A percentile compares a stretch with the other conserved stretches of the same genome.
phyloP scores from a whole-genome alignment of 139 green algal species.

The Chlorella sp. region DNA sequence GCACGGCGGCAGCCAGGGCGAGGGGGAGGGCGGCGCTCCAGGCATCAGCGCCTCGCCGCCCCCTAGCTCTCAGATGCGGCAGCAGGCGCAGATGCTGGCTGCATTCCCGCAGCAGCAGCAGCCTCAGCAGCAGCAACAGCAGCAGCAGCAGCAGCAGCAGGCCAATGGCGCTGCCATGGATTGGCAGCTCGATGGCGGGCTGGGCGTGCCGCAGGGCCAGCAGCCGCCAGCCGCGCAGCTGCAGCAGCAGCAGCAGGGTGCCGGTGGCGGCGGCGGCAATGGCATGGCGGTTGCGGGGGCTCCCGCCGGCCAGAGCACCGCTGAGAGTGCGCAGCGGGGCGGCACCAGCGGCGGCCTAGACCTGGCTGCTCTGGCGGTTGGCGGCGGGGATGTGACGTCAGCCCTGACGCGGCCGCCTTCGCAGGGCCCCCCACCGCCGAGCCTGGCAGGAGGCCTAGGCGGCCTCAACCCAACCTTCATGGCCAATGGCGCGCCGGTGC shows the following conservation, averaged over 20 bases:
- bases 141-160: conserved; percentile 18
- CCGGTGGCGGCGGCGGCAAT: conserved; percentile 2
- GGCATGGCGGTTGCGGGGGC: conserved; percentile 30
- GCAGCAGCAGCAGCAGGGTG: conserved; percentile 41
- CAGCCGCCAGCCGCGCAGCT: conserved; percentile 30
- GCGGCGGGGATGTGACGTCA: background rate
- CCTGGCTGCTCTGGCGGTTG: background rate
- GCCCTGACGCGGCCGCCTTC: background rate
- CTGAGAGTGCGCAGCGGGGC: conserved; percentile 23
- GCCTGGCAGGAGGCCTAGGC: background rate
- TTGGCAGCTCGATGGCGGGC: conserved; percentile 37
- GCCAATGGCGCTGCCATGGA: conserved; percentile 30
- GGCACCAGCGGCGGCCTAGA: conserved; percentile 8
- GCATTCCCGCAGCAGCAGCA: conserved; percentile 35
- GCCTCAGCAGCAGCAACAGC: conserved; percentile 37
- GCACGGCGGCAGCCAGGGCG: background rate
- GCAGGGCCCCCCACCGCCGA: background rate
- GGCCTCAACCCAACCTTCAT: conserved; percentile 44
- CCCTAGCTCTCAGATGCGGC: background rate
- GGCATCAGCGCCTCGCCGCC: background rate
- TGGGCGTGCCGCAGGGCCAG: conserved; percentile 30
- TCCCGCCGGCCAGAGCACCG: conserved; percentile 8
- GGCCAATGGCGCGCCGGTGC: conserved; percentile 77
- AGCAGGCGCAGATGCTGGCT: conserved; percentile 19
- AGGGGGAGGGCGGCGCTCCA: background rate